Base-by-base conservation (phyloP, 805 yeast species). In the Wickerhamiella sergipiensis region DNA sequence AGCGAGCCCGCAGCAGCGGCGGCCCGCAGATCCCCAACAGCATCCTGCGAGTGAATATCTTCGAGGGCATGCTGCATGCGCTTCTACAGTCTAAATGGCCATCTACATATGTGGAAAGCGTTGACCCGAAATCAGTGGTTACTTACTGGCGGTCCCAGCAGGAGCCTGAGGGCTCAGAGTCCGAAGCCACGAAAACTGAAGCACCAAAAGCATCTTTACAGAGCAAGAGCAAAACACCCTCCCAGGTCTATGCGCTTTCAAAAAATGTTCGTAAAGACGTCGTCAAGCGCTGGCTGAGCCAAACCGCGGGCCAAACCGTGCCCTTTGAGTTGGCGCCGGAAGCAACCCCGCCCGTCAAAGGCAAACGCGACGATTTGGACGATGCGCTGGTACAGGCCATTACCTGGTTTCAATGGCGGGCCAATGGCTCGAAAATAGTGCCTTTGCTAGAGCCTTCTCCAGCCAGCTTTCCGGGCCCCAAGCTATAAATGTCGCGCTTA, bases 351-450 rank as follows among this genome's bases (percentile, higher is more conserved):
- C 24, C 45, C 4, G 21, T 23, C 5, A 39, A 43, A 10, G 63
- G 61, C 19, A 81, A 81, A 60, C 75, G 76, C 43, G 89, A 82
- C 60, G 89, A 82, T 61, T 65, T 81, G 50, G 75, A 80, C 8
- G 89, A 82, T 61, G 71, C 82, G 0, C 65, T 81, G n/a, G 64
- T 81, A 15, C 85, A 82, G 61, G 83, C 78, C 1, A 53, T 80
- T 2, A 70, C 76, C 0, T 75, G 77, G 71, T 49, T 68, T 13
- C 59, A 65, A 12, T 79, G 81, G 76, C 66, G 69, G 15, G 33
- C 33, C 33, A 29, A 29, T 29, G 33, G 12, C 33, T 29, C 15
- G 15, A 29, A 29, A 29, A 12, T 12, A 7, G 33, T 29, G 33
- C 33, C 33, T 7, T 29, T 29, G 33, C 33, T 29, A 29, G 33